Evolutionary conservation across 345 rosid species (phyloP), one percentile per base, ranked within the genome.

Genomic region (Citrus reticulata): DNA sequence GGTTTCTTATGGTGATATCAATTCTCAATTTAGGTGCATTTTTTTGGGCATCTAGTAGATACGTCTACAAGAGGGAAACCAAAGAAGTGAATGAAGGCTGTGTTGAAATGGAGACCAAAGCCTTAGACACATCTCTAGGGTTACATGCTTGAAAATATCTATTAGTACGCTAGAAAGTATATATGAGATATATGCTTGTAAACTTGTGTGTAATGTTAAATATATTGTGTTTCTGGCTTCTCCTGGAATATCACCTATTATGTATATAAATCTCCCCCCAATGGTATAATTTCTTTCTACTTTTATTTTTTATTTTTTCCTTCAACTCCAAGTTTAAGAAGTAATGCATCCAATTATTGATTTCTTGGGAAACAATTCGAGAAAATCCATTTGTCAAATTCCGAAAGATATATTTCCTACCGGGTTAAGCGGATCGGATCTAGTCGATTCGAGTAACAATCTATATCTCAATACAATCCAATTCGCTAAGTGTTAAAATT

Each of bases 11-110:
- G 87, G 87, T 90, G 51, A 79, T 92, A 19, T 91, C 97, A 7
- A 40, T 88, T 0, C 75, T 88, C 49, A 95, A 95, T 80, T 76
- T 92, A 57, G 95, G 89, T 25, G 87, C 86, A 11, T 95, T 91
- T 82, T 49, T 90, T 55, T 90, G 93, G 95, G 97, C 92, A 68
- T 87, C 97, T 0, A 87, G 85, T 68, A 84, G 85, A 81, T 91
- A 87, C 70, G 81, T 88, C 59, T 95, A 95, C 88, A 95, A 93
- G 87, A 86, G 79, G 79, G 97, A 93, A 81, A 80, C 65, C 79
- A 81, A 80, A n/a, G 88, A 84, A 59, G 71, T 74, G 39, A 77
- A 74, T 80, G 88, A 86, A 62, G 87, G 70, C 20, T 78, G 85
- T 83, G 81, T 78, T 80, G 83, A 83, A 76, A 76, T 89, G 82